Percentiles rank a stretch among this genome's conserved stretches.
phyloP scores from a whole-genome alignment of 345 rosid species.

The Lenwebbia sp. region DNA sequence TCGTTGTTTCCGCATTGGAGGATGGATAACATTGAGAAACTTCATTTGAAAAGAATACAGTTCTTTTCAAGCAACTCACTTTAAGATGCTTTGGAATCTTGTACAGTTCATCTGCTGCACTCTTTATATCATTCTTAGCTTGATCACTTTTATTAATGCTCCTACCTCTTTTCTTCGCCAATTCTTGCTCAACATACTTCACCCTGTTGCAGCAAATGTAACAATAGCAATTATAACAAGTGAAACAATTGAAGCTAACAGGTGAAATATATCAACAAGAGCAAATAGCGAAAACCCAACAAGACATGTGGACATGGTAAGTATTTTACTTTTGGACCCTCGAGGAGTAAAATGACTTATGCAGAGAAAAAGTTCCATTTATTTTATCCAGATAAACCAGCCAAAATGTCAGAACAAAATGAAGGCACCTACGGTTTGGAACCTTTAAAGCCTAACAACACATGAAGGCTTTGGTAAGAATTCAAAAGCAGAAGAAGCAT shows the following conservation, averaged over 20 bases:
- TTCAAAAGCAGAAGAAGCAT: background rate
- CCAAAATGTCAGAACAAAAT: background rate
- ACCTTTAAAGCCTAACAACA: background rate
- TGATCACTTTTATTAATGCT: constrained; percentile 30
- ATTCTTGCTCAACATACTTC: constrained; percentile 77
- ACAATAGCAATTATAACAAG: background rate
- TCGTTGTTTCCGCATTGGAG: too few relatives aligned
- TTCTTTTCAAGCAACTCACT: too few relatives aligned
- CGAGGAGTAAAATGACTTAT: background rate
- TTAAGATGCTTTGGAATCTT: too few relatives aligned
- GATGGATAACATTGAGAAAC: too few relatives aligned
- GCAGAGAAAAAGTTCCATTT: background rate
- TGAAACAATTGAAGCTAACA: background rate
- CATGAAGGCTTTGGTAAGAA: background rate
- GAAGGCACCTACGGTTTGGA: background rate
- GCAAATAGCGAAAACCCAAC: background rate
- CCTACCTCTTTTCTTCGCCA: constrained; percentile 77
- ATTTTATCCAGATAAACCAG: background rate
- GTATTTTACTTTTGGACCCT: background rate
- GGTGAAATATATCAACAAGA: background rate
- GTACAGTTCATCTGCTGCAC: too few relatives aligned
- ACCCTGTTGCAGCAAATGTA: constrained; percentile 1
- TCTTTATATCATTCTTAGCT: constrained; percentile 49
- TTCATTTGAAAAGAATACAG: too few relatives aligned
- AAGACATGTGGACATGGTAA: background rate